Percentiles rank a stretch among this genome's conserved stretches.
These are phyloP conservation scores for Russula sp. DNA, from an alignment of 768 basidiomycete genomes.

Conservation along the genomic window DNA sequence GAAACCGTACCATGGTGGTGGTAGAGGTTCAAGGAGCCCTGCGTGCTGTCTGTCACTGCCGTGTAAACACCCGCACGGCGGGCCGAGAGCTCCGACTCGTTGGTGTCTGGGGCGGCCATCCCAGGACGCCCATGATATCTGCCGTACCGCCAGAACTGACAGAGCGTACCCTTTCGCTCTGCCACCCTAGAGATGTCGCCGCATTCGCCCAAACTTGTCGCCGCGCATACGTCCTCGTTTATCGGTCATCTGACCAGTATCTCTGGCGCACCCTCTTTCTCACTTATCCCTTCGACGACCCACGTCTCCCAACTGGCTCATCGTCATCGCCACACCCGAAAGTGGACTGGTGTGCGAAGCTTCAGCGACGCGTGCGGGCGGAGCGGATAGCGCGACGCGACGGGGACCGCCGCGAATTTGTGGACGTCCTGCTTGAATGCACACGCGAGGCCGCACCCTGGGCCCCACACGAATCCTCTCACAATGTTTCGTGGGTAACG, in stretches of 20 bases:
- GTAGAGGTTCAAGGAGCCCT: too few species aligned
- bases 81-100: not conserved
- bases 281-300: constrained; percentile 55
- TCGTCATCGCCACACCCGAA: not conserved
- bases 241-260: constrained; percentile 45
- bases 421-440: constrained; percentile 18
- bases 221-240: constrained; percentile 43
- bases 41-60: too few species aligned
- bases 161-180: constrained; percentile 51
- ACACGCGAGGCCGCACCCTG: constrained; percentile 8
- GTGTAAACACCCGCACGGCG: too few species aligned
- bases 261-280: constrained; percentile 69
- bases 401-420: constrained; percentile 16
- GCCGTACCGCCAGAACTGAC: constrained; percentile 51
- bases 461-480: not conserved
- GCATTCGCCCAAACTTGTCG: constrained; percentile 52
- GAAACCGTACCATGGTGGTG: too few species aligned
- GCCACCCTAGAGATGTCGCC: constrained; percentile 53
- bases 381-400: constrained; percentile 15
- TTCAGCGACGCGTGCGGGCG: constrained; percentile 20
- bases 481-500: constrained; percentile 15
- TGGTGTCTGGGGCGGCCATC: not conserved
- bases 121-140: constrained; percentile 16
- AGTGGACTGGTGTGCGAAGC: constrained; percentile 16
- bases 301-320: constrained; percentile 32